These are phyloP conservation scores for Jatropha curcas DNA, from an alignment of 345 rosid species.

Conservation along the genomic window DNA sequence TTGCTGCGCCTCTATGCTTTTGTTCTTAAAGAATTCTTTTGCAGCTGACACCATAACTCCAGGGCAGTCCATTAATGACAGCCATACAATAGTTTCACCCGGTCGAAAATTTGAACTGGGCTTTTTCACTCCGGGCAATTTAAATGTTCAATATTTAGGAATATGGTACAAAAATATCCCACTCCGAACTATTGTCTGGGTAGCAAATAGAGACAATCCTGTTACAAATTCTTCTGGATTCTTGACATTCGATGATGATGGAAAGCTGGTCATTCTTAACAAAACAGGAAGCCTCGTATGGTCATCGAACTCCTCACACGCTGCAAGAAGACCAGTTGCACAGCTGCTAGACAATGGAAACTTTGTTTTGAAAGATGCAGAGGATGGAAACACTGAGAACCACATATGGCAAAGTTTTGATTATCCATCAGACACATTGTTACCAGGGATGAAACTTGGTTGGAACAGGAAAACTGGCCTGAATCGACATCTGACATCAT, in stretches of 20 bases:
- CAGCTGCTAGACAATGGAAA: constrained; percentile 37
- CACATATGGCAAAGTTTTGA: constrained; percentile 41
- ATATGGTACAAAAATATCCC: constrained; percentile 14
- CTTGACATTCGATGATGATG: constrained; percentile 15
- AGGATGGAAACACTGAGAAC: constrained; percentile 3
- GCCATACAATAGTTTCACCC: neutral
- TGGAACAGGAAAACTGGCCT: constrained; percentile 32
- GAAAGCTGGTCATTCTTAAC: constrained; percentile 12
- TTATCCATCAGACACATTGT: constrained; percentile 25
- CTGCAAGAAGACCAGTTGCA: constrained; percentile 13
- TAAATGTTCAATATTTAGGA: constrained; percentile 6
- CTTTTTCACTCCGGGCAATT: neutral
- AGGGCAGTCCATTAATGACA: neutral
- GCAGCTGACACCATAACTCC: constrained; percentile 5
- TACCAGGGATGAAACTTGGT: constrained; percentile 42
- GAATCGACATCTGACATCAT: constrained; percentile 27
- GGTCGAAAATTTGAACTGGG: constrained; percentile 5
- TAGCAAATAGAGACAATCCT: constrained; percentile 7
- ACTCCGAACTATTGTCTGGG: constrained; percentile 12
- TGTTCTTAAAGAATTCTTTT: constrained; percentile 7
- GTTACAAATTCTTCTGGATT: constrained; percentile 14
- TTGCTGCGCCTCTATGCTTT: constrained; percentile 4
- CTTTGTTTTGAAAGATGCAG: constrained; percentile 24
- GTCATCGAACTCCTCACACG: constrained; percentile 2
- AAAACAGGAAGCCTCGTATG: neutral